Evolutionary conservation across 2,329 filamentous ascomycete genomes (phyloP).

Genomic region (Exophiala dermatitidis): DNA sequence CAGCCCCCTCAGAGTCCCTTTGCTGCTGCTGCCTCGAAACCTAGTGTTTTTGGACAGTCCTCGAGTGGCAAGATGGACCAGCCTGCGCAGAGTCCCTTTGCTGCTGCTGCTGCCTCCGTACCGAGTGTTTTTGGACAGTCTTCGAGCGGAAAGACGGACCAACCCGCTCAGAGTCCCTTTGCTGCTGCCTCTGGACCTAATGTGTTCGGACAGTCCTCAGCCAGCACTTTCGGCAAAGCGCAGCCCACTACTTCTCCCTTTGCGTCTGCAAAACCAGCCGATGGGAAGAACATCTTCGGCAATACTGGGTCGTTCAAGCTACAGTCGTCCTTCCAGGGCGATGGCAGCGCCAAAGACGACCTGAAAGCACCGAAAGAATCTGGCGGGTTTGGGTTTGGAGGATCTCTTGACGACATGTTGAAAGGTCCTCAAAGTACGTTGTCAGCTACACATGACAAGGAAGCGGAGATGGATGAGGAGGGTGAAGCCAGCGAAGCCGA

Average conservation of each 20-base stretch:
- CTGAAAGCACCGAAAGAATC: conserved; percentile 32
- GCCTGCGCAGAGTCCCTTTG: conserved; percentile 28
- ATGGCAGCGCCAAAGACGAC: conserved; percentile 37
- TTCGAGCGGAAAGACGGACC: conserved; percentile 16
- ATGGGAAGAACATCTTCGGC: conserved; percentile 8
- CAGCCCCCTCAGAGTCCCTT: conserved; percentile 28
- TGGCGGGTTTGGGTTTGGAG: conserved; percentile 34
- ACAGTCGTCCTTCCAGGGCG: conserved; percentile 40
- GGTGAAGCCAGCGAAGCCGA: conserved; percentile 14
- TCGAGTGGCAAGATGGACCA: conserved; percentile 16
- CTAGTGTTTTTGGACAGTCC: conserved; percentile 29
- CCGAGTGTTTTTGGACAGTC: conserved; percentile 29
- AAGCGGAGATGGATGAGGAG: conserved; percentile 28
- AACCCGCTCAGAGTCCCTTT: conserved; percentile 28
- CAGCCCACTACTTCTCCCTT: conserved; percentile 28
- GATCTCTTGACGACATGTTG: conserved; percentile 37
- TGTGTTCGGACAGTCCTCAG: conserved; percentile 29
- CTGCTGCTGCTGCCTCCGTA: conserved; percentile 27
- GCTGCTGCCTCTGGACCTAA: conserved; percentile 23
- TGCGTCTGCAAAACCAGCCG: conserved; percentile 28
- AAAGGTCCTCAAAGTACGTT: conserved; percentile 21
- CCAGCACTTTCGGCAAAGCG: conserved; percentile 10
- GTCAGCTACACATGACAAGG: conserved; percentile 25
- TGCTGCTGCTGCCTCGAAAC: conserved; percentile 23
- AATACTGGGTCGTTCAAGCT: conserved; percentile 35